Conservation (phyloP, 352 stramenopile species). For the Phytophthora pini region DNA sequence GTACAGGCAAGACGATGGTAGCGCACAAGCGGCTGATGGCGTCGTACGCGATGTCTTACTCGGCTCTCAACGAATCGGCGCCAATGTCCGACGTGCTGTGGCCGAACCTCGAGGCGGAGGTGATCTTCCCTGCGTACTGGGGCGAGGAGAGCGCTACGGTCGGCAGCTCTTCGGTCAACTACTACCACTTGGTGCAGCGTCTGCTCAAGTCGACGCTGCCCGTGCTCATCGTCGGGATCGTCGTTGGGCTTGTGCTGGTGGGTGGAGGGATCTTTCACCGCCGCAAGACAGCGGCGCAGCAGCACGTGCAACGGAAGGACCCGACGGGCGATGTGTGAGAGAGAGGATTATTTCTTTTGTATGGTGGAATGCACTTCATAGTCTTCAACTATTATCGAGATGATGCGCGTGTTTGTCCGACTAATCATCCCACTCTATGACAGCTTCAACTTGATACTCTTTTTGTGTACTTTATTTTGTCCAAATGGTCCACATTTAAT, state of each 20-base stretch:
- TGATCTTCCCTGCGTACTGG: conserved; percentile 69
- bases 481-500: too few species aligned
- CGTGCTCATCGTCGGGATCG: conserved; percentile 53
- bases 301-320: conserved; percentile 25
- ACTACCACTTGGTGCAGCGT: conserved; percentile 50
- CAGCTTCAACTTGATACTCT: neutral
- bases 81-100: conserved; percentile 74
- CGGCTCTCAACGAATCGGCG: conserved; percentile 33
- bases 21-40: conserved; percentile 67
- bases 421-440: conserved; percentile 12
- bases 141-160: conserved; percentile 55
- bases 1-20: conserved; percentile 76
- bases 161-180: conserved; percentile 35
- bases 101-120: conserved; percentile 55
- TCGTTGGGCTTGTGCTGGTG: conserved; percentile 43
- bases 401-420: neutral
- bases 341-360: neutral
- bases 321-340: conserved; percentile 19
- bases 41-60: conserved; percentile 61
- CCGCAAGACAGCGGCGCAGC: conserved; percentile 38
- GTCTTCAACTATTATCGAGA: neutral
- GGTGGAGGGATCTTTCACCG: conserved; percentile 50
- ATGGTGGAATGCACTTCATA: conserved; percentile 7
- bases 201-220: conserved; percentile 54
- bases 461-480: too few species aligned